Percentiles rank a stretch among this genome's conserved stretches.
These are phyloP conservation scores for Tuber melanosporum DNA, from an alignment of 495 filamentous ascomycete genomes.

Conservation along the genomic window DNA sequence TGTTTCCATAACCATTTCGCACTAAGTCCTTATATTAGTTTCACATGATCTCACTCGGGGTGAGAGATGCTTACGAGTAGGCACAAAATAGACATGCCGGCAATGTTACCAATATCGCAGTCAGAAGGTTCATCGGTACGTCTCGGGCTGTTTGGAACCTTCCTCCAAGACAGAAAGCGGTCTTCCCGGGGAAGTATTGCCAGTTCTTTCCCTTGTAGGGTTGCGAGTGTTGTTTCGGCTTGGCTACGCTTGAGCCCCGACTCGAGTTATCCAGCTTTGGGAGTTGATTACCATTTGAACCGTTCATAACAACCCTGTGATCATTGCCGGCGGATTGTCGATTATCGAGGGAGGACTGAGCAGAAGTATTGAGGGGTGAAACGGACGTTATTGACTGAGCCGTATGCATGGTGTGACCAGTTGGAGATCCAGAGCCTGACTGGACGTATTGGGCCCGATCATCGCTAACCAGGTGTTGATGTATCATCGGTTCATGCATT, in stretches of 20 bases:
- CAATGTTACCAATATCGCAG: constrained; percentile 67
- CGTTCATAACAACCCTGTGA: constrained; percentile 6
- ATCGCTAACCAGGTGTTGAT: constrained; percentile 30
- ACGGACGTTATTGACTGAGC: constrained; percentile 36
- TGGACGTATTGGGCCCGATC: constrained; percentile 31
- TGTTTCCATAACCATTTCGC: constrained; percentile 87
- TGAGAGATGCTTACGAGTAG: constrained; percentile 57
- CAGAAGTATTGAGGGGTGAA: constrained; percentile 40
- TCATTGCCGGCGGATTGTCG: constrained; percentile 1
- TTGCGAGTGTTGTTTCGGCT: constrained; percentile 41
- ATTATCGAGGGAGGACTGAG: neutral
- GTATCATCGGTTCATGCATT: constrained; percentile 32
- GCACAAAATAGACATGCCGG: constrained; percentile 76
- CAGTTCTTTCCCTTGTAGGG: constrained; percentile 63
- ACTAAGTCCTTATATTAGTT: constrained; percentile 41
- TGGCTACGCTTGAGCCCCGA: constrained; percentile 37
- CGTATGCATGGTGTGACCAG: constrained; percentile 45
- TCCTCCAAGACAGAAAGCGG: constrained; percentile 77
- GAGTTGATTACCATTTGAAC: constrained; percentile 32
- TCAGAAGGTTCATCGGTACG: constrained; percentile 85
- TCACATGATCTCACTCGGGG: constrained; percentile 18
- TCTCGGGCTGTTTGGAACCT: constrained; percentile 81
- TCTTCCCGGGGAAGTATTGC: constrained; percentile 89
- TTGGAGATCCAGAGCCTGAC: constrained; percentile 53
- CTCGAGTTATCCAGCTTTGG: constrained; percentile 29